Base-by-base conservation (phyloP, 371 early-diverging fungal genomes). In the Haplosporangium sp. region DNA sequence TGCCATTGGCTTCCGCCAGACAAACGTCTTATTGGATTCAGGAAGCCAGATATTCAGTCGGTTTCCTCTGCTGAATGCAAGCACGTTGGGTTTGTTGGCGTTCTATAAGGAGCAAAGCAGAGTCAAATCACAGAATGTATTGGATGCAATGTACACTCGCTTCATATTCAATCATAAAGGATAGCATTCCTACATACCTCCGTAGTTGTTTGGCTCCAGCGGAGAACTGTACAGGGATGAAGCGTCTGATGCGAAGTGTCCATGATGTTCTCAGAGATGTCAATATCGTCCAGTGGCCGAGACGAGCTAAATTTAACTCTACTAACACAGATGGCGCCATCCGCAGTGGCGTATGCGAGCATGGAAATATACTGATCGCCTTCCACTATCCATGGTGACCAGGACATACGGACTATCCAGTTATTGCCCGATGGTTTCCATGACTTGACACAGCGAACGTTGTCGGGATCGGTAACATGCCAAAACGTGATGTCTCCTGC, bases 321-420 rank as follows among this genome's bases (percentile, higher is more conserved):
- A 20, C 63, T 52, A 5, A 63, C 68, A 9, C 50, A 47, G 7
- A 79, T 59, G 7, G 21, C n/a, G 5, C 79, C 79, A 23, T 72
- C 64, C 9, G 79, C 63, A 1, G 53, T 36, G 0, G 68, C 64
- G 45, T 56, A 79, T 0, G 79, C 64, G 12, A 79, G 69, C 13
- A 55, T 72, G 2, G 79, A 72, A 3, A 57, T 20, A 36, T 72
- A 53, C 6, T 14, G 42, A 3, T 46, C 59, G 21, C 47, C 55
- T 12, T 72, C 62, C 13, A 72, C 38, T 1, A 46, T 57, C 79
- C 79, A 79, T 5, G 79, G 79, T 0, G 79, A 79, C 79, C 79
- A 79, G 2, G 79, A 63, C 23, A 79, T 12, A 8, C 55, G 53
- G 16, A 53, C 48, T 2, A 79, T 60, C 73, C 73, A 79, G 23